phyloP scores from a whole-genome alignment of 192 early-diverging fungal genomes.

The Dissophora globulifera region DNA sequence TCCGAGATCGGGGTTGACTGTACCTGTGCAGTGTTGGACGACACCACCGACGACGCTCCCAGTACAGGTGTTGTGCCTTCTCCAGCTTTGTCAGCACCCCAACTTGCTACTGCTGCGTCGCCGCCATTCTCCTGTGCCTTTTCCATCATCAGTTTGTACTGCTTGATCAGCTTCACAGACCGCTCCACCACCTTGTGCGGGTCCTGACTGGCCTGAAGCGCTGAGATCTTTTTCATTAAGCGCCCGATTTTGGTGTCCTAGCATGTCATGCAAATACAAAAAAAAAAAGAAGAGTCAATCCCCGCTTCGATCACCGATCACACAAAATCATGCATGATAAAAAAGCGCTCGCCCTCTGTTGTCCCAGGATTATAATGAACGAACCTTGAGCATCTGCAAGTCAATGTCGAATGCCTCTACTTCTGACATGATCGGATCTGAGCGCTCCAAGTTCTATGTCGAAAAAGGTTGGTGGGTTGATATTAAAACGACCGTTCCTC shows the following conservation, averaged over 20 bases:
- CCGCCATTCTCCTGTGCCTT: constrained; percentile 30
- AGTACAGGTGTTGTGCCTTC: constrained; percentile 1
- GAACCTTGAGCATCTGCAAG: constrained; percentile 53
- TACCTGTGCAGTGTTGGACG: no score
- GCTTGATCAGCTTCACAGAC: constrained; percentile 46
- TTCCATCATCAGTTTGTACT: constrained; percentile 54
- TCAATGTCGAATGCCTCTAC: constrained; percentile 53
- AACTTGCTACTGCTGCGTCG: not conserved
- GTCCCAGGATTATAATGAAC: not conserved
- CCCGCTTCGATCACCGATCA: no score
- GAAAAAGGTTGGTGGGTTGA: not conserved
- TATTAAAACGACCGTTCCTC: not conserved
- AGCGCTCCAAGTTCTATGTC: constrained; percentile 35
- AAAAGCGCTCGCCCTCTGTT: not conserved
- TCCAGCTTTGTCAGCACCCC: not conserved
- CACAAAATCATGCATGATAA: constrained; percentile 3
- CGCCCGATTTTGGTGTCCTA: constrained; percentile 58
- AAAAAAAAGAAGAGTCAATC: not conserved
- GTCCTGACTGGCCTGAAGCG: constrained; percentile 39
- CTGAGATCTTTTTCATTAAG: constrained; percentile 55
- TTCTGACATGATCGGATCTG: constrained; percentile 48
- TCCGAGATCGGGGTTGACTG: not conserved
- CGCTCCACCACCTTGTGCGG: constrained; percentile 40
- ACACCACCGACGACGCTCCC: not conserved
- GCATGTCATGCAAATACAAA: not conserved